Conservation (phyloP, 208 protist genomes). For the Crithidia acanthocephali region DNA sequence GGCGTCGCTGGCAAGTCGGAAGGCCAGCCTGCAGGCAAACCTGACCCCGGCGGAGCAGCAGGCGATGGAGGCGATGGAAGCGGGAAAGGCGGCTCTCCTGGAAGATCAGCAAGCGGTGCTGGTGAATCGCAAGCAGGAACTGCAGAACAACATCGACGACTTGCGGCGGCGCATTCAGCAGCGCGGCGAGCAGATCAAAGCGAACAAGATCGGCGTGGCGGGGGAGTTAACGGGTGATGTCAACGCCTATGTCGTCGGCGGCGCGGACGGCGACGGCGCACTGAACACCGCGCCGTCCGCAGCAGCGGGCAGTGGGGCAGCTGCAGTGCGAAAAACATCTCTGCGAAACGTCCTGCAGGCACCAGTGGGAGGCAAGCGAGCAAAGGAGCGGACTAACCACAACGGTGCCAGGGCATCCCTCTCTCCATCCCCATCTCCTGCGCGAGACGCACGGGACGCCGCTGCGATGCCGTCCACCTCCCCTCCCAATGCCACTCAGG, state of each 20-base stretch:
- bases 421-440: neutral
- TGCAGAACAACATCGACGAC: conserved; percentile 27
- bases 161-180: conserved; percentile 22
- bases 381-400: neutral
- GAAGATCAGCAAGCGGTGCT: conserved; percentile 17
- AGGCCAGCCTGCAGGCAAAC: neutral
- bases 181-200: conserved; percentile 31
- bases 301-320: conserved; percentile 2
- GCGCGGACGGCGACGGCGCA: neutral
- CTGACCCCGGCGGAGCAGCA: conserved; percentile 3
- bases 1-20: neutral
- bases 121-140: conserved; percentile 16
- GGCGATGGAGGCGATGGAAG: conserved; percentile 13
- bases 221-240: neutral
- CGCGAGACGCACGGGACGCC: neutral
- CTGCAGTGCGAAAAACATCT: conserved; percentile 5
- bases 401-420: neutral
- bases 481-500: neutral
- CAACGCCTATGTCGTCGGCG: neutral
- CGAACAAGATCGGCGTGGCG: conserved; percentile 10
- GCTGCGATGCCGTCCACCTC: neutral
- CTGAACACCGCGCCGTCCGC: neutral
- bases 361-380: conserved; percentile 6
- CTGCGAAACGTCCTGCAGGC: conserved; percentile 23
- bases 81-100: conserved; percentile 11